Conservation (phyloP, 2,329 filamentous ascomycete genomes). For the Fusarium subtropicale region DNA sequence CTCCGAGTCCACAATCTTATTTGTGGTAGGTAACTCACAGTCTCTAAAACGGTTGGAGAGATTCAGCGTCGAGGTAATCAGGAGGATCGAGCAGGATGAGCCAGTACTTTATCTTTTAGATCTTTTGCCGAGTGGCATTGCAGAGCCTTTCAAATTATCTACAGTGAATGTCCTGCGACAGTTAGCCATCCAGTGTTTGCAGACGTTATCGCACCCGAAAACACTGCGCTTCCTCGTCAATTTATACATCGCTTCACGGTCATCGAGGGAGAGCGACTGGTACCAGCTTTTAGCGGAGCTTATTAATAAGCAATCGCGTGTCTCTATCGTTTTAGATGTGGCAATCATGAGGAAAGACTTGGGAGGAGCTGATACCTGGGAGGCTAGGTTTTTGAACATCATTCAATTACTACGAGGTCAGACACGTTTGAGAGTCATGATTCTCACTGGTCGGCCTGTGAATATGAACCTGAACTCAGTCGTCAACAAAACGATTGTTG, state of each 20-base stretch:
- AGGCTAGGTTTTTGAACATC: not conserved
- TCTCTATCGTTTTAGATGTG: not conserved
- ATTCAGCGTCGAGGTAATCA: not conserved
- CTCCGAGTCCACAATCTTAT: not conserved
- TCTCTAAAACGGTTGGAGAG: not conserved
- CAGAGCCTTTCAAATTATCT: not conserved
- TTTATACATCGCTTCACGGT: not conserved
- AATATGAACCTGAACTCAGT: too few relatives aligned
- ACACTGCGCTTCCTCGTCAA: too few relatives aligned
- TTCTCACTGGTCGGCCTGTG: not conserved
- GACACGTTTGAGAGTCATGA: not conserved
- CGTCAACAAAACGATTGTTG: too few relatives aligned
- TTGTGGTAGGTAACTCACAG: not conserved
- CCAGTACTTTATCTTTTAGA: not conserved
- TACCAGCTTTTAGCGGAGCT: accelerated
- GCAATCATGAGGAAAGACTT: not conserved
- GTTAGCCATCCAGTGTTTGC: not conserved
- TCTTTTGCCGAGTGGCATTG: accelerated
- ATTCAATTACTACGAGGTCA: not conserved
- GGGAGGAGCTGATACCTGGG: not conserved
- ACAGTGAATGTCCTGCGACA: not conserved
- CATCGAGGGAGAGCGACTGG: not conserved
- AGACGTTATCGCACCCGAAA: accelerated
- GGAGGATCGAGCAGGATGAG: not conserved
- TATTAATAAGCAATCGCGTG: not conserved